A percentile compares a stretch with the other conserved stretches of the same genome.
phyloP scores from a whole-genome alignment of 1,284 basidiomycete species.

The Ustilago crameri region DNA sequence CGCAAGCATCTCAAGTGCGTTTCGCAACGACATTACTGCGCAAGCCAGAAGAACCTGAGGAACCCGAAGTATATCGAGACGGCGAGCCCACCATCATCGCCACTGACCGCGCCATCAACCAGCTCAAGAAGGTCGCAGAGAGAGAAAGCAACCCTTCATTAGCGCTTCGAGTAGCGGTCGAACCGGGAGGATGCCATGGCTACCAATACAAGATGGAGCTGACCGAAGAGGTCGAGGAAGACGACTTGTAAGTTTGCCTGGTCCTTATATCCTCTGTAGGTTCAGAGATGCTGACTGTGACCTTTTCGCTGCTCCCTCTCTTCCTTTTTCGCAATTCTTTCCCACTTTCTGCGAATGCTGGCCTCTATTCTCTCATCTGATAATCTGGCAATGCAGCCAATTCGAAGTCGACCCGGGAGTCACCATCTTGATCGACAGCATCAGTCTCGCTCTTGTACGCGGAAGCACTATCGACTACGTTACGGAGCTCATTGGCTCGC shows the following conservation, averaged over 20 bases:
- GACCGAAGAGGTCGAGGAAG: constrained; percentile 71
- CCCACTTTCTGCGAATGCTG: not conserved
- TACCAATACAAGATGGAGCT: constrained; percentile 91
- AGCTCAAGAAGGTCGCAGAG: constrained; percentile 58
- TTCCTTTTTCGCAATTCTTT: not conserved
- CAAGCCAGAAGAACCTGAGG: constrained; percentile 61
- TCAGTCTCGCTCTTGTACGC: constrained; percentile 81
- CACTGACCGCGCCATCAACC: constrained; percentile 61
- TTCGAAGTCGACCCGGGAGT: constrained; percentile 71
- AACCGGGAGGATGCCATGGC: constrained; percentile 90
- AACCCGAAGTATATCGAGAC: constrained; percentile 52
- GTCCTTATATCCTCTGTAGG: not conserved
- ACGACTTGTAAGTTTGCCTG: constrained; percentile 78
- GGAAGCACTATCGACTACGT: constrained; percentile 87
- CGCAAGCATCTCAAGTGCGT: constrained; percentile 8
- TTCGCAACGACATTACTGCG: constrained; percentile 20
- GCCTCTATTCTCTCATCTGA: not conserved
- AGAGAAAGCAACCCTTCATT: constrained; percentile 75
- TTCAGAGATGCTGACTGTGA: not conserved
- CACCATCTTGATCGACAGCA: constrained; percentile 78
- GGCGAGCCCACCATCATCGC: constrained; percentile 54
- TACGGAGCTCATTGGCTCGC: constrained; percentile 89
- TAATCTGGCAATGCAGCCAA: constrained; percentile 71
- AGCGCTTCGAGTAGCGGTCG: constrained; percentile 80
- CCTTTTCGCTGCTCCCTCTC: not conserved